phyloP scores from a whole-genome alignment of 805 yeast species.

The Candida odintsovae region DNA sequence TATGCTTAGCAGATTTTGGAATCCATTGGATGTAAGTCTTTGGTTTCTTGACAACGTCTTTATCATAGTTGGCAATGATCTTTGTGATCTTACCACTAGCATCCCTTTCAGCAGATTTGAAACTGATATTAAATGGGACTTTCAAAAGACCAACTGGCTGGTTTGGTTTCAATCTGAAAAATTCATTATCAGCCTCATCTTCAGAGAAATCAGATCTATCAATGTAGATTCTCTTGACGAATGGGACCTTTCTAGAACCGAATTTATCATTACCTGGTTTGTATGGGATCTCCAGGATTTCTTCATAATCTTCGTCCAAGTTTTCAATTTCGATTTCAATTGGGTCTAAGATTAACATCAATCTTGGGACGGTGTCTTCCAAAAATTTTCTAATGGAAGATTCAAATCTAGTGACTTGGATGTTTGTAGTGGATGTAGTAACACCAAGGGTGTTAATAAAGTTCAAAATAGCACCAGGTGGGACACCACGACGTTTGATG shows the following conservation, averaged over 20 bases:
- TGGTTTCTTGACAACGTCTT: slow-evolving; percentile 54
- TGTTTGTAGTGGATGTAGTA: slow-evolving; percentile 87
- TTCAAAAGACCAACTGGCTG: slow-evolving; percentile 93
- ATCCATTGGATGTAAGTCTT: slow-evolving; percentile 98
- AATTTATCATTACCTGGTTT: slow-evolving; percentile 79
- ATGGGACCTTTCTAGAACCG: slow-evolving; percentile 71
- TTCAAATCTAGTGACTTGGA: slow-evolving; percentile 87
- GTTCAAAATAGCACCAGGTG: slow-evolving; percentile 94
- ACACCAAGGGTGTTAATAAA: slow-evolving; percentile 96
- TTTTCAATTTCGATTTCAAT: slow-evolving; percentile 78
- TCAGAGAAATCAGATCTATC: slow-evolving; percentile 86
- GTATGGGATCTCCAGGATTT: slow-evolving; percentile 72
- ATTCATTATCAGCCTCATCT: slow-evolving; percentile 51
- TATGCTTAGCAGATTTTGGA: slow-evolving; percentile 56
- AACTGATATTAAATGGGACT: slow-evolving; percentile 79
- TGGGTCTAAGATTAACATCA: slow-evolving; percentile 91
- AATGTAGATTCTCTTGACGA: slow-evolving; percentile 73
- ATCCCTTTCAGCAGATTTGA: slow-evolving; percentile 61
- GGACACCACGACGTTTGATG: slow-evolving; percentile 94
- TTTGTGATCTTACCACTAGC: slow-evolving; percentile 55
- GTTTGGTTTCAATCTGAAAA: slow-evolving; percentile 88
- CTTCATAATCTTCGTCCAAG: slow-evolving; percentile 67
- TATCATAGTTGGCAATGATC: slow-evolving; percentile 77
- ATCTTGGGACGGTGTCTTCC: slow-evolving; percentile 88
- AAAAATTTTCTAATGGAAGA: slow-evolving; percentile 80